A percentile compares a stretch with the other conserved stretches of the same genome.
These are phyloP conservation scores for Clavulina sp. DNA, from an alignment of 768 basidiomycete species.

Conservation along the genomic window DNA sequence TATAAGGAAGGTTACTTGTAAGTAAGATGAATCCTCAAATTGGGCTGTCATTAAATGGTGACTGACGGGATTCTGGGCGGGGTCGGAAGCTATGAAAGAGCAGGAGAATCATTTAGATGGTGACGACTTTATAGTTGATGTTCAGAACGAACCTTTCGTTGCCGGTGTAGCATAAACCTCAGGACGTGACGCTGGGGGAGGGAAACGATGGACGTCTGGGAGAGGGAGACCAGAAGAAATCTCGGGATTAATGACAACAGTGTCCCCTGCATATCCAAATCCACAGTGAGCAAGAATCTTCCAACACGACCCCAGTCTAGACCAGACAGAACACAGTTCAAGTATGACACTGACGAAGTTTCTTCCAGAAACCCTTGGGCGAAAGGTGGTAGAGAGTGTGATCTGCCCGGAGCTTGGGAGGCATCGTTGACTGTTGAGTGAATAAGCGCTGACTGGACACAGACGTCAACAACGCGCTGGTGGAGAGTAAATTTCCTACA, in stretches of 20 bases:
- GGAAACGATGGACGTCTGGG: slow-evolving; percentile 52
- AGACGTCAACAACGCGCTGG: too few relatives aligned
- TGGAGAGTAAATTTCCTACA: too few relatives aligned
- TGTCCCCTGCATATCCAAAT: slow-evolving; percentile 44
- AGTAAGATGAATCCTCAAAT: neutral
- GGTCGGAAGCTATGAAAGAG: slow-evolving; percentile 52
- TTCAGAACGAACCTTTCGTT: slow-evolving; percentile 55
- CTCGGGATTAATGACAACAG: slow-evolving; percentile 67
- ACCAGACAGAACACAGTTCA: neutral
- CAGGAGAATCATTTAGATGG: slow-evolving; percentile 1
- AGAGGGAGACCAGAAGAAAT: slow-evolving; percentile 84
- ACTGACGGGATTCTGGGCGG: slow-evolving; percentile 51
- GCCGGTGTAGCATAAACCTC: slow-evolving; percentile 79
- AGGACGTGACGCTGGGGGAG: slow-evolving; percentile 74
- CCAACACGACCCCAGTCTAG: neutral
- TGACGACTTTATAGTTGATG: too few relatives aligned
- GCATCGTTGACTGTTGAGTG: too few relatives aligned
- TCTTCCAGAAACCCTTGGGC: slow-evolving; percentile 91
- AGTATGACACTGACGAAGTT: slow-evolving; percentile 48
- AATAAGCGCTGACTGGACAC: too few relatives aligned
- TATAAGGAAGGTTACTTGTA: slow-evolving; percentile 8
- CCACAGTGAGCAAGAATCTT: neutral
- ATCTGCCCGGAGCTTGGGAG: slow-evolving; percentile 33
- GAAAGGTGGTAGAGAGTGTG: slow-evolving; percentile 79
- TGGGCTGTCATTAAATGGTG: neutral